phyloP scores from a whole-genome alignment of 2,329 filamentous ascomycete species.

The Elsinoe australis region DNA sequence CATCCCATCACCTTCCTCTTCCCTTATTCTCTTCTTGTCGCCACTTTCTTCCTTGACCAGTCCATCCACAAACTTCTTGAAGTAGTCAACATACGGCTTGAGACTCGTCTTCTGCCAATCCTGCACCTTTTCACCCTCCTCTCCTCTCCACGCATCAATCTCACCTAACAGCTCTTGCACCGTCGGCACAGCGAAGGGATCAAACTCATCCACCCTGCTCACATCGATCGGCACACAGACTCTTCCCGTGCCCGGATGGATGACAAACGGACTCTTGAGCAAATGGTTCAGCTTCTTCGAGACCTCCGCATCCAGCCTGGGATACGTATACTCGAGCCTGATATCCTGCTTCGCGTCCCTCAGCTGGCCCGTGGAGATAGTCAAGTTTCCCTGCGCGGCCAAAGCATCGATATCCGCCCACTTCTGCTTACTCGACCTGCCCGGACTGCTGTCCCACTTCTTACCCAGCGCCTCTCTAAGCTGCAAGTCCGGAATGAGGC shows the following conservation, averaged over 20 bases:
- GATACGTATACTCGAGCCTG: slow-evolving; percentile 95
- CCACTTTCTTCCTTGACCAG: slow-evolving; percentile 66
- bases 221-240: slow-evolving; percentile 94
- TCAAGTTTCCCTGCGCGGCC: slow-evolving; percentile 68
- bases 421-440: slow-evolving; percentile 68
- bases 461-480: slow-evolving; percentile 72
- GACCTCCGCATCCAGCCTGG: slow-evolving; percentile 91
- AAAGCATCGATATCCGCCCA: slow-evolving; percentile 90
- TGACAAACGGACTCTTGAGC: slow-evolving; percentile 92
- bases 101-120: slow-evolving; percentile 98
- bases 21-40: slow-evolving; percentile 47
- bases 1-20: slow-evolving; percentile 48
- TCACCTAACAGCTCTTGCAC: slow-evolving; percentile 73
- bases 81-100: slow-evolving; percentile 86
- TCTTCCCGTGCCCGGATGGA: slow-evolving; percentile 87
- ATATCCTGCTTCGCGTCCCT: slow-evolving; percentile 92
- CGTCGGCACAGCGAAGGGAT: slow-evolving; percentile 82
- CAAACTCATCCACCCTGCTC: slow-evolving; percentile 65
- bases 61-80: slow-evolving; percentile 69
- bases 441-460: slow-evolving; percentile 84
- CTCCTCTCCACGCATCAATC: slow-evolving; percentile 68
- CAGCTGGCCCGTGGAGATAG: slow-evolving; percentile 50
- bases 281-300: slow-evolving; percentile 97
- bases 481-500: slow-evolving; percentile 72
- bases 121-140: slow-evolving; percentile 47